Conservation (phyloP, 331 rosid species). For the Telfairia occidentalis region DNA sequence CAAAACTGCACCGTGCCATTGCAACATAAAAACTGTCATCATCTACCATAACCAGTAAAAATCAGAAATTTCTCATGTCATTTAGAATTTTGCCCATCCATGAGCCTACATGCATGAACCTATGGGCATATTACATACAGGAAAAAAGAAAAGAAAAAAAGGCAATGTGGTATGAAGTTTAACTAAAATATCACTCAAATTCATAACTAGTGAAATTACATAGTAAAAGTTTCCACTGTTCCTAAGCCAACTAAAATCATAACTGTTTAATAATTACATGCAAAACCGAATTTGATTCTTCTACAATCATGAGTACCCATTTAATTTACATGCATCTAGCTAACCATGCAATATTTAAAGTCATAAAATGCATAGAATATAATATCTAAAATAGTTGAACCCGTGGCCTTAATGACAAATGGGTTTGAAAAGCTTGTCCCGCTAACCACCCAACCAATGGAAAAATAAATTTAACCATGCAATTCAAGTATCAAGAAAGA, state of each 20-base stretch:
- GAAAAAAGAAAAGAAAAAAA: too few relatives aligned
- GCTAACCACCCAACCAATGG: not conserved
- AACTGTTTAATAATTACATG: not conserved
- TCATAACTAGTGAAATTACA: not conserved
- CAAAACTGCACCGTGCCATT: not conserved
- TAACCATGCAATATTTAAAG: not conserved
- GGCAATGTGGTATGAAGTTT: too few relatives aligned
- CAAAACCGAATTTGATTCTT: not conserved
- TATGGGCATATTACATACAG: not conserved
- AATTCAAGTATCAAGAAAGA: not conserved
- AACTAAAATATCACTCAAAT: too few relatives aligned
- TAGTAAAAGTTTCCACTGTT: not conserved
- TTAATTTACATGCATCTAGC: not conserved
- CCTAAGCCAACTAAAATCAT: not conserved
- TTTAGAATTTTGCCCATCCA: not conserved
- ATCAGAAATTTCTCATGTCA: not conserved
- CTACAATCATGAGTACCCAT: not conserved
- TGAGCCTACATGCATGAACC: not conserved
- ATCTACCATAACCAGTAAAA: not conserved
- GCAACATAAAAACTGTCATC: not conserved
- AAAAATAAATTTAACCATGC: not conserved
- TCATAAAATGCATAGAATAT: not conserved
- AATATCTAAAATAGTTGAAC: not conserved
- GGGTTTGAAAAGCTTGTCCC: not conserved
- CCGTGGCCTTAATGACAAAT: not conserved